Percentiles rank a stretch among this genome's conserved stretches.
These are phyloP conservation scores for Dendryphion nanum DNA, from an alignment of 2,329 filamentous ascomycete genomes.

Conservation along the genomic window DNA sequence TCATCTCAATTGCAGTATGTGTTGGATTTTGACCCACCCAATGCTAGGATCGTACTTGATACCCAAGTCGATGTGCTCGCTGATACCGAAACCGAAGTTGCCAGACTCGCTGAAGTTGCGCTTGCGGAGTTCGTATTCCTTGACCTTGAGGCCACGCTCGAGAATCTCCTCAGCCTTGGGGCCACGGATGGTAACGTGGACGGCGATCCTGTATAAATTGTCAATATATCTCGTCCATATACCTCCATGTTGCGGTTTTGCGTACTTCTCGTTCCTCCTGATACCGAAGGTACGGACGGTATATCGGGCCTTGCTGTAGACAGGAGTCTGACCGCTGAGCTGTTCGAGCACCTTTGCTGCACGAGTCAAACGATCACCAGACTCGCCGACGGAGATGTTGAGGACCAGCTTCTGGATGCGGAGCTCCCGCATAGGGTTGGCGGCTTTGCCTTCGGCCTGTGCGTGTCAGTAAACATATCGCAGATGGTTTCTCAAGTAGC, in stretches of 20 bases:
- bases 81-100: constrained; percentile 97
- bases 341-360: constrained; percentile 99
- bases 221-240: constrained; percentile 1
- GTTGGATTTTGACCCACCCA: too few relatives aligned
- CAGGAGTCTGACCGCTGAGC: constrained; percentile 97
- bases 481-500: constrained; percentile 1
- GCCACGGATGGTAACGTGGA: constrained; percentile 98
- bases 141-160: constrained; percentile 99
- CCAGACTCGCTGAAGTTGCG: constrained; percentile 99
- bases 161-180: constrained; percentile 99
- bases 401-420: constrained; percentile 99
- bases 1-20: too few relatives aligned
- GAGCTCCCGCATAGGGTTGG: constrained; percentile 99
- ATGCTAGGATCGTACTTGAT: constrained; percentile 68
- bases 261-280: constrained; percentile 86
- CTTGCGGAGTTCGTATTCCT: constrained; percentile 99
- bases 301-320: constrained; percentile 99
- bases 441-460: constrained; percentile 61
- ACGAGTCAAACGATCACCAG: constrained; percentile 99
- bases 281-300: constrained; percentile 99
- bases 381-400: constrained; percentile 99
- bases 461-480: constrained; percentile 21
- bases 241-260: background rate
- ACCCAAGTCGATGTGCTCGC: constrained; percentile 99
- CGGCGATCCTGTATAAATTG: constrained; percentile 78